Percentiles rank a stretch among this genome's conserved stretches.
These are phyloP conservation scores for Schizochytrium sp. DNA, from an alignment of 108 stramenopile genomes.

Conservation along the genomic window DNA sequence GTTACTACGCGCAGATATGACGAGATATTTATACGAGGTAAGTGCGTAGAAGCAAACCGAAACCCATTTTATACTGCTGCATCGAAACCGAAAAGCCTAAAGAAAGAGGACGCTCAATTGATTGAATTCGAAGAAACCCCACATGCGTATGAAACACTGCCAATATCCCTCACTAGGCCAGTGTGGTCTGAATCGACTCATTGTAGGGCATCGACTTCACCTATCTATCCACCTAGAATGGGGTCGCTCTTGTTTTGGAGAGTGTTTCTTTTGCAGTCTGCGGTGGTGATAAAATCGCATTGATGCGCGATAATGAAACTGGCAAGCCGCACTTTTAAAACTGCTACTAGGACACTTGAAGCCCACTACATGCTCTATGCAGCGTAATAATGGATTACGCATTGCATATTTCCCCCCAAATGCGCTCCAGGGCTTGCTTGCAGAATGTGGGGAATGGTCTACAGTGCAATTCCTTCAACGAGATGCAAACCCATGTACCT, in stretches of 20 bases:
- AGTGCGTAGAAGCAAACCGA: constrained; percentile 79
- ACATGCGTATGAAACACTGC: constrained; percentile 65
- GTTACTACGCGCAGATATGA: constrained; percentile 64
- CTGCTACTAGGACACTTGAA: constrained; percentile 70
- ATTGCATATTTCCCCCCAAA: background rate
- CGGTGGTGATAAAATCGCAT: constrained; percentile 69
- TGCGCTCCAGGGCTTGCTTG: background rate
- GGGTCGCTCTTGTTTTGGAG: too few relatives aligned
- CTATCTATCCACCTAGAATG: too few relatives aligned
- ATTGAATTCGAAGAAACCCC: constrained; percentile 67
- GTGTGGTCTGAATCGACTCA: too few relatives aligned
- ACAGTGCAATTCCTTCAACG: too few relatives aligned
- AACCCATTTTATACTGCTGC: constrained; percentile 76
- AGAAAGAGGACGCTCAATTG: constrained; percentile 59
- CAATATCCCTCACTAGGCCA: constrained; percentile 68
- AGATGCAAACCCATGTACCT: background rate
- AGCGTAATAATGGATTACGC: background rate
- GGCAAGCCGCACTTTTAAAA: constrained; percentile 76
- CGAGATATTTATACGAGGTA: constrained; percentile 74
- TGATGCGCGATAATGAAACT: constrained; percentile 74
- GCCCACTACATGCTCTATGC: background rate
- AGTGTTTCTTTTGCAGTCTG: constrained; percentile 65
- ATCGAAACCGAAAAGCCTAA: constrained; percentile 71
- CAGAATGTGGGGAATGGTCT: background rate
- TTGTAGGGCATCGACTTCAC: too few relatives aligned